phyloP scores from a whole-genome alignment of 805 yeast genomes.

The Maudiozyma saulgeensis region DNA sequence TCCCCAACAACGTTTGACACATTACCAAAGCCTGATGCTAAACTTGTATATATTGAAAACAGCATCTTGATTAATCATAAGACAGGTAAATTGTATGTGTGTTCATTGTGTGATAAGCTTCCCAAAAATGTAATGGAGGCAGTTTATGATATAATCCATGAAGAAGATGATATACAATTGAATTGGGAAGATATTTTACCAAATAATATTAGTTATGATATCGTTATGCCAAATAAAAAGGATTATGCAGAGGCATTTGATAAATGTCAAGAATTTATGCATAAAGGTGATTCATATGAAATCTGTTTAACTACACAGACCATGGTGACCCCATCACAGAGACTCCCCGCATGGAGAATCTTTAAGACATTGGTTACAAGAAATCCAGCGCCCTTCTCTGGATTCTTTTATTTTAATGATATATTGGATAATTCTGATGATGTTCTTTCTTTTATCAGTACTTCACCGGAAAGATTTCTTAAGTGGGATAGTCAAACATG shows the following conservation, averaged over 20 bases:
- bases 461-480: constrained; percentile 91
- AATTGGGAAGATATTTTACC: constrained; percentile 13
- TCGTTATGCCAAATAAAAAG: constrained; percentile 42
- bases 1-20: not conserved
- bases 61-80: constrained; percentile 46
- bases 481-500: constrained; percentile 59
- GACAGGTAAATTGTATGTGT: constrained; percentile 38
- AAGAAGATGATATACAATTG: not conserved
- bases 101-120: constrained; percentile 40
- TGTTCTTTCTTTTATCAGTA: constrained; percentile 49
- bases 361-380: constrained; percentile 59
- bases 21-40: constrained; percentile 56
- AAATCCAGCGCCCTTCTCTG: constrained; percentile 91
- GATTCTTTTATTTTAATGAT: constrained; percentile 54
- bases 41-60: constrained; percentile 61
- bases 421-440: constrained; percentile 40
- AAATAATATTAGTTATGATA: constrained; percentile 18
- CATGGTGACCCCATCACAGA: constrained; percentile 41
- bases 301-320: constrained; percentile 80
- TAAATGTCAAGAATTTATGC: constrained; percentile 56
- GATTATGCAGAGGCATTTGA: constrained; percentile 48
- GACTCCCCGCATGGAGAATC: constrained; percentile 61
- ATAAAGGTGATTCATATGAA: constrained; percentile 86
- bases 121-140: constrained; percentile 10
- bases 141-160: constrained; percentile 1